A percentile compares a stretch with the other conserved stretches of the same genome.
These are phyloP conservation scores for Huntiella omanensis DNA, from an alignment of 2,329 filamentous ascomycete genomes.

Conservation along the genomic window DNA sequence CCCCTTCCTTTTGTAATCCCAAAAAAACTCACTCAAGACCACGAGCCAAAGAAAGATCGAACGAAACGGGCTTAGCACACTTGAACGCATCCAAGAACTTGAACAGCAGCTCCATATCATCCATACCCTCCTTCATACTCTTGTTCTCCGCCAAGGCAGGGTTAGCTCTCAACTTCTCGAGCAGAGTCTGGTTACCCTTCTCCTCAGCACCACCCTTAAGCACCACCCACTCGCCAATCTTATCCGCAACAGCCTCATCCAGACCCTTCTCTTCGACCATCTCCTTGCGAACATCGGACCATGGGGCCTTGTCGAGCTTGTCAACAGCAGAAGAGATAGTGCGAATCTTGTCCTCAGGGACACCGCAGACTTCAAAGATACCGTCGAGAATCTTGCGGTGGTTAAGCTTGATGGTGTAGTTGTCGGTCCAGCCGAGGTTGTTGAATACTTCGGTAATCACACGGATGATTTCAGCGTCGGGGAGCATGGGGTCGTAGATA, in stretches of 20 bases:
- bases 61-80: conserved; percentile 56
- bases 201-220: conserved; percentile 27
- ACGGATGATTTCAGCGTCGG: conserved; percentile 73
- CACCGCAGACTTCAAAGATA: conserved; percentile 77
- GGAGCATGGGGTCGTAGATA: conserved; percentile 66
- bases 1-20: conserved; percentile 24
- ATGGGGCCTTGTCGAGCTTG: conserved; percentile 77
- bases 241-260: conserved; percentile 56
- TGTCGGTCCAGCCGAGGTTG: conserved; percentile 25
- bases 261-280: conserved; percentile 90
- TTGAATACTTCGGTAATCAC: conserved; percentile 39
- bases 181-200: conserved; percentile 47
- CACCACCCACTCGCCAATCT: conserved; percentile 70
- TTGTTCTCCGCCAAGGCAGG: conserved; percentile 50
- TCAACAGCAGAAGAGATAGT: conserved; percentile 85
- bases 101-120: conserved; percentile 65
- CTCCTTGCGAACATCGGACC: conserved; percentile 62
- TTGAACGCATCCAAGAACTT: conserved; percentile 64
- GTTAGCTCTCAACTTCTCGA: conserved; percentile 50
- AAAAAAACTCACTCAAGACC: conserved; percentile 43
- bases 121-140: conserved; percentile 59
- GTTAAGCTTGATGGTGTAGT: conserved; percentile 72
- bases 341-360: conserved; percentile 70
- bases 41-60: conserved; percentile 77
- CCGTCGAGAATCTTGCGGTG: conserved; percentile 89